Base-by-base conservation (phyloP, 2,329 filamentous ascomycete species). In the Penicillium sclerotiorum region DNA sequence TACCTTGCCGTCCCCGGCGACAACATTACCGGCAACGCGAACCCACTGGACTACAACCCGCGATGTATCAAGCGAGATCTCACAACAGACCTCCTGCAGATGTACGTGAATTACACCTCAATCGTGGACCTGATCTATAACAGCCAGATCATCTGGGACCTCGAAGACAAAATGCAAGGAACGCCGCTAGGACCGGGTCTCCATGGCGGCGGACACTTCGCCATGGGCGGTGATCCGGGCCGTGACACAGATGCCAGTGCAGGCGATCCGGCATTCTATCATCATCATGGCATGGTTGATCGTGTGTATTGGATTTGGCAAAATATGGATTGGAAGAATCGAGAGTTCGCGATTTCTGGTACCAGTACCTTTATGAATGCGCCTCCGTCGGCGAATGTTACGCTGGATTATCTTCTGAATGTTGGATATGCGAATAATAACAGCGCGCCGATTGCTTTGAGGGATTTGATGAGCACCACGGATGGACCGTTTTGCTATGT, bases 271-370 rank as follows among this genome's bases (percentile, higher is more conserved):
- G 67, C 62, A 23, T 80, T 80, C 63, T 80, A 70, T 60, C 65
- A 76, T 21, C 77, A 79, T 53, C 77, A 80, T 50, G 69, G 68
- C 2, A 72, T 73, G 64, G 74, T 80, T 21, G 78, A 80, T 55
- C 68, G 76, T 2, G 59, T 70, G 2, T 80, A 70, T 65, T 78
- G 74, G 74, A 77, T 74, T 12, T 80, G 78, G 78, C 77, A 80
- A 61, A 77, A 74, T 23, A 61, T 72, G 39, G 69, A 78, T 41
- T 56, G 68, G 30, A 56, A 61, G 40, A 63, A 64, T 11, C 66
- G 77, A 12, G 64, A 50, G 30, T 56, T 63, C 48, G 66, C 60
- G 5, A 70, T 80, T 47, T 65, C 60, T 3, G 77, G 74, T 1
- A 78, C 75, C 4, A 68, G 68, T 8, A 79, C 77, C 2, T 67